Conservation (phyloP, 2,329 filamentous ascomycete species). For the Fusarium miscanthi region DNA sequence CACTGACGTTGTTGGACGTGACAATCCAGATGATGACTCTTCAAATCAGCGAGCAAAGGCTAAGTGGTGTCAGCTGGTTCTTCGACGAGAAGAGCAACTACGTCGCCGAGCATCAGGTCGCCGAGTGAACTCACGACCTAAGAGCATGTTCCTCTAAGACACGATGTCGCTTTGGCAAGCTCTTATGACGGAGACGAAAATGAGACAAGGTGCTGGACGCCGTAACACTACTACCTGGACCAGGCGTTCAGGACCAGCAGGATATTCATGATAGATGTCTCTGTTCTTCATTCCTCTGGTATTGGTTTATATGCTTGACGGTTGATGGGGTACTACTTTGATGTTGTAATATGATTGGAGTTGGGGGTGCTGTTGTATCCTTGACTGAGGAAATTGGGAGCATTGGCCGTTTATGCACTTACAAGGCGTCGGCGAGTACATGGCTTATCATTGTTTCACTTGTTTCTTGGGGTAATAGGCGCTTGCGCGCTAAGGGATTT, state of each 20-base stretch:
- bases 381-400: constrained; percentile 40
- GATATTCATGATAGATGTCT: constrained; percentile 40
- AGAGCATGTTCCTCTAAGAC: constrained; percentile 65
- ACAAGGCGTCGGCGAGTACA: constrained; percentile 42
- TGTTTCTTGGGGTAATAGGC: constrained; percentile 32
- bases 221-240: constrained; percentile 42
- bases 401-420: constrained; percentile 46
- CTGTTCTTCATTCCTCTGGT: constrained; percentile 34
- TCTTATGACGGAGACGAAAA: constrained; percentile 26
- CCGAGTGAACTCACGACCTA: constrained; percentile 66
- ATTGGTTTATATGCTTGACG: constrained; percentile 36
- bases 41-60: constrained; percentile 58
- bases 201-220: constrained; percentile 42
- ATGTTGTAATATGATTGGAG: constrained; percentile 45
- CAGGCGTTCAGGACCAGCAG: constrained; percentile 43
- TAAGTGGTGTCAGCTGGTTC: constrained; percentile 75
- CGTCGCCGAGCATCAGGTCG: constrained; percentile 64
- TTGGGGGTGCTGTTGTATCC: constrained; percentile 38
- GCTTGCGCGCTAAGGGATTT: constrained; percentile 39
- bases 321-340: constrained; percentile 33
- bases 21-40: constrained; percentile 60
- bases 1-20: constrained; percentile 73
- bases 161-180: constrained; percentile 7
- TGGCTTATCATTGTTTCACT: constrained; percentile 34
- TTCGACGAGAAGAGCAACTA: constrained; percentile 71